phyloP scores from a whole-genome alignment of 1,284 basidiomycete genomes.

The Kalmanozyma brasiliensis region DNA sequence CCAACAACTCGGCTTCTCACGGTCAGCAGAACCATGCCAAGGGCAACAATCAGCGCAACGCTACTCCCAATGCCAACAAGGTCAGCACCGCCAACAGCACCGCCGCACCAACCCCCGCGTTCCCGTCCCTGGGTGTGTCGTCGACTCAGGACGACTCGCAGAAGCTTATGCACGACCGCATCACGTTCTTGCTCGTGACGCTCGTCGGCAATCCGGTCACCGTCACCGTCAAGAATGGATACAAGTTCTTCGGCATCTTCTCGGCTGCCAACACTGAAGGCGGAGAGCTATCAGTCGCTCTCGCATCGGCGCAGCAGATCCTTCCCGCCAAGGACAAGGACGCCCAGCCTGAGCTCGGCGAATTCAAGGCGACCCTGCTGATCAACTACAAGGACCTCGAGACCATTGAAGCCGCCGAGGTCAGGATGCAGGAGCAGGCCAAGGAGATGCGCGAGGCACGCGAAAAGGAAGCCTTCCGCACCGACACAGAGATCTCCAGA shows the following conservation, averaged over 20 bases:
- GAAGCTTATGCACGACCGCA: conserved; percentile 51
- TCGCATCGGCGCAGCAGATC: conserved; percentile 57
- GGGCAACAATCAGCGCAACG: conserved; percentile 16
- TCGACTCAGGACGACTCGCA: conserved; percentile 30
- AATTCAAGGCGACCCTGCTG: conserved; percentile 47
- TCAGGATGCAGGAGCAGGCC: conserved; percentile 51
- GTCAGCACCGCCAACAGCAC: conserved; percentile 13
- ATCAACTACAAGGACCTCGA: conserved; percentile 57
- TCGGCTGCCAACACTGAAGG: conserved; percentile 51
- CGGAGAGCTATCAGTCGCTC: conserved; percentile 53
- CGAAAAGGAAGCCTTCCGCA: conserved; percentile 58
- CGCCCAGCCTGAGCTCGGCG: conserved; percentile 37
- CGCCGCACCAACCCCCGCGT: conserved; percentile 21
- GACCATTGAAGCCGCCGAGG: conserved; percentile 48
- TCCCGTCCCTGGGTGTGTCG: conserved; percentile 30
- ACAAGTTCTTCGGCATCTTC: conserved; percentile 61
- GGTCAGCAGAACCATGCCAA: conserved; percentile 26
- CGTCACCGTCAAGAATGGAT: conserved; percentile 53
- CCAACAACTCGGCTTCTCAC: conserved; percentile 12
- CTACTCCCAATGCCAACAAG: conserved; percentile 13
- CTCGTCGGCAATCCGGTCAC: conserved; percentile 57
- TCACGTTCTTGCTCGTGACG: conserved; percentile 54
- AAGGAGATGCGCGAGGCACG: conserved; percentile 46
- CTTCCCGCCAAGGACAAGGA: conserved; percentile 23
- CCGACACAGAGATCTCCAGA: conserved; percentile 61